A percentile compares a stretch with the other conserved stretches of the same genome.
These are phyloP conservation scores for Catunica adiposa DNA, from an alignment of 2,329 filamentous ascomycete species.

Conservation along the genomic window DNA sequence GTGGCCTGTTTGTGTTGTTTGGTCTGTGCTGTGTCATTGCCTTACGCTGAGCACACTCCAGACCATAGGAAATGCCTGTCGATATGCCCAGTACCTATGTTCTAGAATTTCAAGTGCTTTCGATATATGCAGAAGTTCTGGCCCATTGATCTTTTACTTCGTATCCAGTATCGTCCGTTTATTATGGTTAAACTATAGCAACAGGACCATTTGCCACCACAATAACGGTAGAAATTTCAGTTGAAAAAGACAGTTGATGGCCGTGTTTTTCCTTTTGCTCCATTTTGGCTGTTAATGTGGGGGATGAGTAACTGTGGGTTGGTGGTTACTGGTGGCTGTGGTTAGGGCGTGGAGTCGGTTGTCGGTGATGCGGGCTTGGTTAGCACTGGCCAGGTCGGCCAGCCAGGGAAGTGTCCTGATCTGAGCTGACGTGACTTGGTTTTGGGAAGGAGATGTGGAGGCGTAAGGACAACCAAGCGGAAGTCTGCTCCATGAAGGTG, in stretches of 20 bases:
- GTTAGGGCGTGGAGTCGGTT: not conserved
- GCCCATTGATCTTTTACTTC: not conserved
- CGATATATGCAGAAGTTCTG: not conserved
- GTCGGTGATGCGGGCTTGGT: not conserved
- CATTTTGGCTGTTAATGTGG: not conserved
- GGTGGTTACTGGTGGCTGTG: not conserved
- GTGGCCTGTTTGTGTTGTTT: not conserved
- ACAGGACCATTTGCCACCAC: too few relatives aligned
- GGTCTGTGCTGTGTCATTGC: not conserved
- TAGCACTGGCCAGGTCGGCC: not conserved
- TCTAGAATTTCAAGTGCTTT: not conserved
- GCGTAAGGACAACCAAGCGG: not conserved
- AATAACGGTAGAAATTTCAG: not conserved
- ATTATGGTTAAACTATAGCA: too few relatives aligned
- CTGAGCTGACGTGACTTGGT: constrained; percentile 1
- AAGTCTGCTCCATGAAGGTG: too few relatives aligned
- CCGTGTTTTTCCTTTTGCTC: not conserved
- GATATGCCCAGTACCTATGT: not conserved
- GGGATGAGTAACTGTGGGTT: not conserved
- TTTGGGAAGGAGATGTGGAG: not conserved
- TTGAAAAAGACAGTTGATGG: not conserved
- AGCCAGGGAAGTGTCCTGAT: not conserved
- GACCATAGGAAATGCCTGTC: not conserved
- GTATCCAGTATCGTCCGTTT: not conserved
- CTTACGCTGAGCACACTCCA: not conserved